Evolutionary conservation across 2,329 filamentous ascomycete genomes (phyloP), one percentile per base, ranked within the genome.

Genomic region (Neodidymelliopsis sp.): DNA sequence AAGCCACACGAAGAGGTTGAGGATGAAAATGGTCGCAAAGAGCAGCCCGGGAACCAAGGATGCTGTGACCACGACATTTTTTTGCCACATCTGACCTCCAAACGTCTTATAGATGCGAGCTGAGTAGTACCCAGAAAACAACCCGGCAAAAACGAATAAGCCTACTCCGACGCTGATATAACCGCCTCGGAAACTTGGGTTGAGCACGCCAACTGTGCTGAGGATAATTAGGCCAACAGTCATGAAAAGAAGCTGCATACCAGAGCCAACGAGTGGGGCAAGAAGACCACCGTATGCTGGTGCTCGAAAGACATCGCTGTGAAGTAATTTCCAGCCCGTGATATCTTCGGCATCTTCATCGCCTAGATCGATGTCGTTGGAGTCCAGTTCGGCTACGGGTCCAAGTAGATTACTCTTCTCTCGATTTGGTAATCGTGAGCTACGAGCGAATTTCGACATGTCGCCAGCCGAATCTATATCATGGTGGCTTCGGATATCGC

Each of bases 1-100:
- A 1, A 90, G 87, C 91, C 91, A 96, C 49, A 94, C 89, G 67
- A 95, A 95, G 8, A 95, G 79, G 70, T 96, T 95, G 50, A 95
- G 80, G 38, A 93, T 81, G 73, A 95, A 91, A 25, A 92, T 76
- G 22, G 89, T 79, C 7, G 81, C 78, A 66, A 95, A 95, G 1
- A 89, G 75, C 5, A 94, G 79, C 1, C 90, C 90, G 0, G 91
- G 91, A 67, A 95, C 89, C 3, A 95, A 79, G 8, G 87, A 77
- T 0, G 89, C 89, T 3, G 91, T 95, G 20, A 78, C 66, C 20
- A 93, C 66, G 2, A 88, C 88, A 65, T 96, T 96, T 69, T 86
- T 85, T 33, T 83, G 80, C 82, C 88, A 91, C 56, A 87, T 82
- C 37, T 82, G 78, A 15, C 90, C 90, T 23, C 88, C 88, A 66